Evolutionary conservation across 495 filamentous ascomycete genomes (phyloP), one percentile per base, ranked within the genome.

Genomic region (Patellaria atrata): DNA sequence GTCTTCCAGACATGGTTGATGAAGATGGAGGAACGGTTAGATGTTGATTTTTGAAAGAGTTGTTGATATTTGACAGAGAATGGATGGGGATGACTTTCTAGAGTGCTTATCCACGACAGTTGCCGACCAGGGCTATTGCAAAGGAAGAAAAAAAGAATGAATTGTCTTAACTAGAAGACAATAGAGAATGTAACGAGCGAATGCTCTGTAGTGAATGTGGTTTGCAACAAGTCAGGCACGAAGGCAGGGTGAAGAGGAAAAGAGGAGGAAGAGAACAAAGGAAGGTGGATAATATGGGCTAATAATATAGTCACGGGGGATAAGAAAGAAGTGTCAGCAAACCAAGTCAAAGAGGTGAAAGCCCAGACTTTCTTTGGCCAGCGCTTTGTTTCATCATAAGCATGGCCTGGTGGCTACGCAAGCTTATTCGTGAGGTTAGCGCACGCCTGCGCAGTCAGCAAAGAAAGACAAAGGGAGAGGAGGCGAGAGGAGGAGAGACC

Each of bases 51-150:
- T 18, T 33, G 18, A n/a, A 33, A 19, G 19, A 27, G 11, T 21
- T n/a, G n/a, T n/a, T n/a, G n/a, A n/a, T n/a, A n/a, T 12, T 34
- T 15, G 27, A 48, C 22, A 35, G 36, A 12, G 26, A 39, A 35
- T 19, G 10, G 18, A 17, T 38, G 11, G 11, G 5, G 41, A 44
- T 44, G n/a, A 48, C 43, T 41, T 45, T 38, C 48, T 40, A 9
- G 45, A 52, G 48, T 38, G 48, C 44, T 35, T 28, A 19, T 22
- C 13, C 6, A 26, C 30, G 37, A 41, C 26, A 23, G 20, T 8
- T 28, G 53, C 55, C 53, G 51, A 56, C 55, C 55, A 51, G 55
- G 51, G 56, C 54, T 44, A 33, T 52, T 53, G 43, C 43, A 15
- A 31, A 38, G 38, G 30, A 33, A 43, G 29, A 44, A 38, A 50